These are phyloP conservation scores for Singerocomus inundabilis DNA, from an alignment of 1,284 basidiomycete species.

Conservation along the genomic window DNA sequence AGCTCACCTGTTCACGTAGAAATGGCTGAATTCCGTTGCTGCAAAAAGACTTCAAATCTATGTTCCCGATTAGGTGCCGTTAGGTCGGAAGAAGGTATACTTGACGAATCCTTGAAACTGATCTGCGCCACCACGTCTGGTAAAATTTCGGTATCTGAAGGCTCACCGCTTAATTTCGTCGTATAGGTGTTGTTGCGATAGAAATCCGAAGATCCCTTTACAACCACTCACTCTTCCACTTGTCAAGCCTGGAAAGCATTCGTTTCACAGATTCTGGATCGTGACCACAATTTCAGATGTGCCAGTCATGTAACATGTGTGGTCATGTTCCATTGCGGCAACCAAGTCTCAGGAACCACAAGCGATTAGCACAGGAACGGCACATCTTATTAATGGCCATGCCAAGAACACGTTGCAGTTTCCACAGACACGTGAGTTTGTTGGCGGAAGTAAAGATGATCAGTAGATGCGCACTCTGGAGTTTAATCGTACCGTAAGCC, in stretches of 20 bases:
- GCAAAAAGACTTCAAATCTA: too few relatives aligned
- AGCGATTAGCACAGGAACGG: too few relatives aligned
- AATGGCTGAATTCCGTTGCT: too few relatives aligned
- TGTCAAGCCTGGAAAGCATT: slow-evolving; percentile 67
- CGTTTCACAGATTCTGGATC: slow-evolving; percentile 65
- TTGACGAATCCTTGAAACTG: slow-evolving; percentile 66
- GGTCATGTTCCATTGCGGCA: background rate
- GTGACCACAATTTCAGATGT: slow-evolving; percentile 64
- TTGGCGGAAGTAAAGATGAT: background rate
- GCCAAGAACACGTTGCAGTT: slow-evolving; percentile 66
- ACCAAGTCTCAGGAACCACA: too few relatives aligned
- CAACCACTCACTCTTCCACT: slow-evolving; percentile 55
- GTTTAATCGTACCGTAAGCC: slow-evolving; percentile 59
- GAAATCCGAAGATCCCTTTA: slow-evolving; percentile 71
- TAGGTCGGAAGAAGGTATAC: slow-evolving; percentile 58
- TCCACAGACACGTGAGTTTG: slow-evolving; percentile 32
- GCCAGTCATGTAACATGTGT: slow-evolving; percentile 46
- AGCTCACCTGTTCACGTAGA: too few relatives aligned
- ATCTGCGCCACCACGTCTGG: slow-evolving; percentile 57
- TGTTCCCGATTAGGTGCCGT: slow-evolving; percentile 64
- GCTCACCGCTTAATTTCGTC: slow-evolving; percentile 60
- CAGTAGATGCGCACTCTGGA: slow-evolving; percentile 46
- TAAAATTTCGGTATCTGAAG: background rate
- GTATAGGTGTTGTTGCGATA: slow-evolving; percentile 76
- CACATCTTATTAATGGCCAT: slow-evolving; percentile 54